These are phyloP conservation scores for Myochromella boudieri DNA, from an alignment of 768 basidiomycete species.

Conservation along the genomic window DNA sequence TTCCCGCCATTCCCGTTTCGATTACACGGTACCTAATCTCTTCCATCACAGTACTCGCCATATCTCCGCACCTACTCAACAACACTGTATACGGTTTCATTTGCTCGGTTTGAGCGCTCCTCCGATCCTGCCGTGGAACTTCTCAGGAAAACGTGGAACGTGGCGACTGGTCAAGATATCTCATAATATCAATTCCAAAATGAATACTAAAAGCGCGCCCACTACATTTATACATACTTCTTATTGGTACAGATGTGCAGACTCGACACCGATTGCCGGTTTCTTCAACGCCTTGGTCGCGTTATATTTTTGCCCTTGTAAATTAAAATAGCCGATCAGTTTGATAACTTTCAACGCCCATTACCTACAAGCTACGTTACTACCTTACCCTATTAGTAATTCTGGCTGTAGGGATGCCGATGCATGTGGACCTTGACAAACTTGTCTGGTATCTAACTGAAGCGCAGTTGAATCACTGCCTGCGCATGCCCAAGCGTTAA, in stretches of 20 bases:
- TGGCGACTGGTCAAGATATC: constrained; percentile 60
- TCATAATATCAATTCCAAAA: constrained; percentile 1
- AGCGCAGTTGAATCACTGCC: no score
- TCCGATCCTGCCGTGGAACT: constrained; percentile 56
- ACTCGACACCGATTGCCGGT: no score
- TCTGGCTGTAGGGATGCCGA: no score
- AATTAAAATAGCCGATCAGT: no score
- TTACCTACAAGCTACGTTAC: no score
- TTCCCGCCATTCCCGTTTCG: neutral
- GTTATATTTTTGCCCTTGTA: no score
- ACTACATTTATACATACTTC: neutral
- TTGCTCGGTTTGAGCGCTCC: constrained; percentile 59
- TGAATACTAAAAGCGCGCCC: neutral
- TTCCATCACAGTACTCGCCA: constrained; percentile 61
- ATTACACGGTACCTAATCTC: neutral
- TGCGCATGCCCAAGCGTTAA: no score
- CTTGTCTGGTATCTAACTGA: no score
- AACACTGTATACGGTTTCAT: constrained; percentile 69
- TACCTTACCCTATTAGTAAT: no score
- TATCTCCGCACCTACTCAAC: constrained; percentile 74
- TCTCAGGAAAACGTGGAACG: constrained; percentile 69
- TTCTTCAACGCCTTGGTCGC: no score
- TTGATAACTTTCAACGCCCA: no score
- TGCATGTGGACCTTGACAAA: no score
- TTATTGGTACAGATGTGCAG: neutral